phyloP scores from a whole-genome alignment of 208 protist species.

The Wallacemonas sp. region DNA sequence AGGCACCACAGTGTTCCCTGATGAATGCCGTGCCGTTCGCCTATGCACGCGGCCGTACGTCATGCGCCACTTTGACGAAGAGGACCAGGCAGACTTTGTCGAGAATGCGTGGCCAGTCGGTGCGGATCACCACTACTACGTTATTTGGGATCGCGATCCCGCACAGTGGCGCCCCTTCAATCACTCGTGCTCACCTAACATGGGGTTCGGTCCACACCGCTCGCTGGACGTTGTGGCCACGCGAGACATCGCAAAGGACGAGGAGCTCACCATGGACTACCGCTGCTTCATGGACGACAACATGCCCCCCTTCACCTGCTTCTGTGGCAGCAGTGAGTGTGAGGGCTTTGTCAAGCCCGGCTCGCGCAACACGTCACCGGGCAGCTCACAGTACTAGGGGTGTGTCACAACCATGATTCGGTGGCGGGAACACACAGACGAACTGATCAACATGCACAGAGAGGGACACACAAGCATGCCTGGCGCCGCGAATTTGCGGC shows the following conservation, averaged over 20 bases:
- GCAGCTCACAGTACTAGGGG: background rate
- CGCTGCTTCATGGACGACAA: conserved; percentile 77
- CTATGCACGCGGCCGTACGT: conserved; percentile 83
- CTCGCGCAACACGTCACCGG: conserved; percentile 18
- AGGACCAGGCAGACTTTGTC: conserved; percentile 62
- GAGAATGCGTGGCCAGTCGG: conserved; percentile 78
- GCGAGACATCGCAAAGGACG: conserved; percentile 66
- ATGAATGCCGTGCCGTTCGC: conserved; percentile 60
- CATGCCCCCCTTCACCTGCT: conserved; percentile 74
- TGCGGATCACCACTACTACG: conserved; percentile 74
- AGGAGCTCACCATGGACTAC: conserved; percentile 92
- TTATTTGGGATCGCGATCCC: conserved; percentile 73
- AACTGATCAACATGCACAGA: background rate
- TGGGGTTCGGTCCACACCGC: conserved; percentile 51
- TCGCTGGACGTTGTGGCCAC: conserved; percentile 73
- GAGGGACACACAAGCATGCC: background rate
- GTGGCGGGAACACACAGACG: background rate
- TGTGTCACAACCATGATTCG: too few relatives aligned
- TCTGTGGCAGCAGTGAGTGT: conserved; percentile 52
- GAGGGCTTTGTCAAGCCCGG: conserved; percentile 40
- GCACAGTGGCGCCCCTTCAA: conserved; percentile 71
- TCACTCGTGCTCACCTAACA: conserved; percentile 86
- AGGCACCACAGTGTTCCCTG: conserved; percentile 59
- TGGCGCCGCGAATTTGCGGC: too few relatives aligned
- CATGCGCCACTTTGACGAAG: conserved; percentile 26